A percentile compares a stretch with the other conserved stretches of the same genome.
Evolutionary conservation across 345 rosid species (phyloP).

Genomic region (Acer yangbiense): DNA sequence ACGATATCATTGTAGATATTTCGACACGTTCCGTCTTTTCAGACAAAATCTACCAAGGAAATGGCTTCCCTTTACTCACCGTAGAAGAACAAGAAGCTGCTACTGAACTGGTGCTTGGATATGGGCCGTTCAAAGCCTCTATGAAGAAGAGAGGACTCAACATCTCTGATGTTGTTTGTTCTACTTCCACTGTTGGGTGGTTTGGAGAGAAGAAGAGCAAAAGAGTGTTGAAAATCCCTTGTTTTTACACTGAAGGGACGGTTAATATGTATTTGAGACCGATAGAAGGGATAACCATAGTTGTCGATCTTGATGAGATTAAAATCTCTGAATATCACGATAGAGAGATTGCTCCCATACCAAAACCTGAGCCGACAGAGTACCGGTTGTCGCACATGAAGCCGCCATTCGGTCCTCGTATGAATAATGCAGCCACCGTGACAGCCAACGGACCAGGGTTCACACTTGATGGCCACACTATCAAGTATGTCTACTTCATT

Average conservation of each 20-base stretch:
- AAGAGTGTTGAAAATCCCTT: slow-evolving; percentile 15
- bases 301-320: slow-evolving; percentile 26
- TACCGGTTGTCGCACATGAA: slow-evolving; percentile 14
- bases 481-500: slow-evolving; percentile 15
- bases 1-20: slow-evolving; percentile 10
- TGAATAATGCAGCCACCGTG: background rate
- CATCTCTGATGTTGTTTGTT: slow-evolving; percentile 30
- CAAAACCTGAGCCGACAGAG: slow-evolving; percentile 29
- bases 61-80: slow-evolving; percentile 32
- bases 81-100: slow-evolving; percentile 24
- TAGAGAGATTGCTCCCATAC: slow-evolving; percentile 6
- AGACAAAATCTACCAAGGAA: background rate
- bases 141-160: slow-evolving; percentile 25
- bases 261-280: slow-evolving; percentile 27
- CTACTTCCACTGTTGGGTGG: slow-evolving; percentile 35
- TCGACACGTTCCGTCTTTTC: background rate
- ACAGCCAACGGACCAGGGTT: slow-evolving; percentile 12
- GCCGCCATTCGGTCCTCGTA: slow-evolving; percentile 15
- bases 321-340: slow-evolving; percentile 16
- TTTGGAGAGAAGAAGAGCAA: slow-evolving; percentile 22
- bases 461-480: slow-evolving; percentile 18
- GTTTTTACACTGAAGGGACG: slow-evolving; percentile 13
- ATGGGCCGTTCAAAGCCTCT: slow-evolving; percentile 33
- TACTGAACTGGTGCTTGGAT: slow-evolving; percentile 15
- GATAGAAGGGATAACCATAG: slow-evolving; percentile 19